Evolutionary conservation across 257 asterid genomes (phyloP), one percentile per base, ranked within the genome.

Genomic region (Primulina eburnea): DNA sequence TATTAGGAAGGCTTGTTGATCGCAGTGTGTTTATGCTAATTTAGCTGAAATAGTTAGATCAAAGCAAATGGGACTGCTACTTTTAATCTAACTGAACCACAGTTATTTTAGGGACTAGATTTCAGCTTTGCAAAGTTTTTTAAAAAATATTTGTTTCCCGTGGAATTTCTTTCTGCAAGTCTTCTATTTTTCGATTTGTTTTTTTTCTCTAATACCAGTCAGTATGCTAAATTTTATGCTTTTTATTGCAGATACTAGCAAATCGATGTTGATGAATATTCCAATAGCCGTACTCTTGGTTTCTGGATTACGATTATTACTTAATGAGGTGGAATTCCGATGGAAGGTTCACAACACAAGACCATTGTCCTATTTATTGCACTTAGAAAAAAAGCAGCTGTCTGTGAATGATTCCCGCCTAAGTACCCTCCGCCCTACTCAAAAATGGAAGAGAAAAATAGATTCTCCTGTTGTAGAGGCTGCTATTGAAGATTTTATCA

Each of bases 381-480:
- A 85, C 80, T 85, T 92, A 77, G 96, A 85, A 68, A 89, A 84
- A 83, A 92, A 88, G 80, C 95, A 88, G 82, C 76, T 92, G 26
- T 80, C 89, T 26, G 75, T 81, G 77, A 81, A 79, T 66, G 94
- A 89, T 82, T 76, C 86, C 73, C 89, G 88, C 64, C 82, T 88
- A 52, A 77, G 81, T 65, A 67, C 84, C 38, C 67, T 57, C 35
- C 85, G 84, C 18, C 80, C 84, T 29, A 82, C 89, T 18, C 83
- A 82, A 71, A 92, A 83, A 56, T 92, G 96, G 96, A 92, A 89
- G 89, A 85, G 88, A 61, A 88, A 89, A 78, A 81, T 92, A 11
- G 90, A 83, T 76, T 86, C 98, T 67, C 95, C 95, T 34, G 47
- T 85, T 43, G 89, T 92, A 43, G 96, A 89, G 85, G 90, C 94